phyloP scores from a whole-genome alignment of 805 yeast species.

The Wickerhamiella bombiphila region DNA sequence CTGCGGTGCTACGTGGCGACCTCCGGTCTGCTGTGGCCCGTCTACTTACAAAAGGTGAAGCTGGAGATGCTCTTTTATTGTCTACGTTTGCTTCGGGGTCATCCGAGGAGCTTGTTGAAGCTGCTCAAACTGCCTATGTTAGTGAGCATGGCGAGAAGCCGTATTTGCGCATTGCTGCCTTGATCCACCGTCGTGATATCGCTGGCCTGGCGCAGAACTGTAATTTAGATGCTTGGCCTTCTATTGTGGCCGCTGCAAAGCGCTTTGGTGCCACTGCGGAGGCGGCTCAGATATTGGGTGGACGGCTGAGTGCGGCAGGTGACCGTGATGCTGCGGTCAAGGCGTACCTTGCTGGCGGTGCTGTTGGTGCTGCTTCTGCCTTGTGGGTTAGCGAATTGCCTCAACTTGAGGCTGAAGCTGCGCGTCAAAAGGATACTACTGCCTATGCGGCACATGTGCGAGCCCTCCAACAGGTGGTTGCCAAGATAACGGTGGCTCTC shows the following conservation, averaged over 20 bases:
- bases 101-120: constrained; percentile 33
- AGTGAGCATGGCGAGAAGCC: constrained; percentile 38
- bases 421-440: constrained; percentile 29
- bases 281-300: constrained; percentile 42
- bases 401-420: constrained; percentile 30
- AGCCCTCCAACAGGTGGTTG: constrained; percentile 68
- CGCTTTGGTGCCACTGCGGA: too few species aligned
- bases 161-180: constrained; percentile 61
- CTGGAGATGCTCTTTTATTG: constrained; percentile 69
- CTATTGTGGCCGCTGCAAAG: constrained; percentile 41
- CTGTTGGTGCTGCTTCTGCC: constrained; percentile 60
- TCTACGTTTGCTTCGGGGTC: constrained; percentile 42
- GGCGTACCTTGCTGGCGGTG: constrained; percentile 67
- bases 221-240: constrained; percentile 70
- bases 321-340: constrained; percentile 61
- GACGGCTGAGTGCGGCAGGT: constrained; percentile 41
- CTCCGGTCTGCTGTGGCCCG: constrained; percentile 50
- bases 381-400: constrained; percentile 75
- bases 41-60: constrained; percentile 46
- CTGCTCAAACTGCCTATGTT: constrained; percentile 62
- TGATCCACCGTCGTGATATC: constrained; percentile 38
- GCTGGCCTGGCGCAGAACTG: constrained; percentile 66
- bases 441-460: constrained; percentile 74
- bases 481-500: constrained; percentile 65
- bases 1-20: constrained; percentile 46